Evolutionary conservation across 345 rosid species (phyloP).

Genomic region (Cardamine resedifolia): DNA sequence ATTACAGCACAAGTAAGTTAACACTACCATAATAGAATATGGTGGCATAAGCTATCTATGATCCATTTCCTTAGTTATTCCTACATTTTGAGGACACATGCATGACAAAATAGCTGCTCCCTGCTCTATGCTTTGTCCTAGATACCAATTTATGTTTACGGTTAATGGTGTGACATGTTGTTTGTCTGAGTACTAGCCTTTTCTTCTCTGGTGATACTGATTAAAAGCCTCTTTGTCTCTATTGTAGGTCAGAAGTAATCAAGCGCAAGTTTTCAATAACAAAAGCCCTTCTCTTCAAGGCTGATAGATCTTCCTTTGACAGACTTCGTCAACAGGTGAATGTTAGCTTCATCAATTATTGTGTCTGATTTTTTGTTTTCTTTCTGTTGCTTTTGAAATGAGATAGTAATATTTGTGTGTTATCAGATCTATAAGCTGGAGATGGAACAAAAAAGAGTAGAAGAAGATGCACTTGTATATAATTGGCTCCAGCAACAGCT

Average conservation of each 20-base stretch:
- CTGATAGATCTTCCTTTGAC: too few species aligned
- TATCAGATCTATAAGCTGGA: slow-evolving; percentile 77
- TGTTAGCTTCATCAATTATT: too few species aligned
- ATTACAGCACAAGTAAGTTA: slow-evolving; percentile 78
- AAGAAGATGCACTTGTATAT: slow-evolving; percentile 84
- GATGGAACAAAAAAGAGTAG: slow-evolving; percentile 79
- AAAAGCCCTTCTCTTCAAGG: slow-evolving; percentile 43
- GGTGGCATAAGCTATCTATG: background rate
- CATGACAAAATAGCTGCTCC: slow-evolving; percentile 1
- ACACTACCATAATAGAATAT: background rate
- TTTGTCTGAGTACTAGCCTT: background rate
- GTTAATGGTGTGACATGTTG: slow-evolving; percentile 2
- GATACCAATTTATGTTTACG: background rate
- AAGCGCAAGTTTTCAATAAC: slow-evolving; percentile 81
- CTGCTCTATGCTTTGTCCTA: background rate
- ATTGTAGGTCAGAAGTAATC: slow-evolving; percentile 63
- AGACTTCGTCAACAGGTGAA: too few species aligned
- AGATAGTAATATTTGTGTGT: background rate
- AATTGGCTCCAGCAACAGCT: slow-evolving; percentile 95
- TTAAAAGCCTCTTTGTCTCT: slow-evolving; percentile 4
- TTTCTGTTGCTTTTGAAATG: too few species aligned
- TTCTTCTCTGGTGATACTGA: background rate
- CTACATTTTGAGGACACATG: background rate
- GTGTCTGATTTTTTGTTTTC: too few species aligned
- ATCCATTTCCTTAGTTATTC: slow-evolving; percentile 1